Percentiles rank a stretch among this genome's conserved stretches.
These are phyloP conservation scores for Myxozyma neglecta DNA, from an alignment of 805 yeast genomes.

Conservation along the genomic window DNA sequence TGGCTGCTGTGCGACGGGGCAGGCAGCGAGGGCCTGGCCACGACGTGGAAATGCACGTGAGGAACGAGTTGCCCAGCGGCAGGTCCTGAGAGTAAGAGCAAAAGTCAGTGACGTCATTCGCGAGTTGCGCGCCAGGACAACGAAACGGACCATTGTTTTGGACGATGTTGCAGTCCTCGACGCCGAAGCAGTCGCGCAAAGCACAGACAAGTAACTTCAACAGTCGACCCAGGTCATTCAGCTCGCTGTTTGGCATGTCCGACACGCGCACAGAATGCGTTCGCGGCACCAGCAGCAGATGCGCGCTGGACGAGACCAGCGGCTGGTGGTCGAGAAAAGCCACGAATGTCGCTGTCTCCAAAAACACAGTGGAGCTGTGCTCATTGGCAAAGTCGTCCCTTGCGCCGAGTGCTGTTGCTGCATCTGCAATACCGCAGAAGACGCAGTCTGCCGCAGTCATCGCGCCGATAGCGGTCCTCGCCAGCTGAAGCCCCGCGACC, in stretches of 20 bases:
- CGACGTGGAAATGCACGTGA: constrained; percentile 88
- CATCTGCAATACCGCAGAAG: not conserved
- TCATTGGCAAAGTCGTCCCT: not conserved
- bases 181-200: constrained; percentile 25
- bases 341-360: constrained; percentile 24
- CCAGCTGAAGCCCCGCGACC: not conserved
- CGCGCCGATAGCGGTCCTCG: not conserved
- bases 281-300: constrained; percentile 42
- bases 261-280: constrained; percentile 35
- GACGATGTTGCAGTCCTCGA: constrained; percentile 40
- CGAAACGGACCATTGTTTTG: constrained; percentile 53
- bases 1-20: not conserved
- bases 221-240: constrained; percentile 34
- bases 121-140: not conserved
- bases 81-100: constrained; percentile 32
- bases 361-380: constrained; percentile 1
- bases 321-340: constrained; percentile 44
- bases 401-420: not conserved
- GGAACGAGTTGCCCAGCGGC: constrained; percentile 92
- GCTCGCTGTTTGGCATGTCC: not conserved
- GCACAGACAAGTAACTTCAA: constrained; percentile 37
- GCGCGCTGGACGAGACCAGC: constrained; percentile 40
- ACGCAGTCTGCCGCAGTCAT: not conserved
- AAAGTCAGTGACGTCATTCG: not conserved
- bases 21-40: constrained; percentile 55